Evolutionary conservation across 208 protist species (phyloP).

Genomic region (Trypanosoma platydactyli): DNA sequence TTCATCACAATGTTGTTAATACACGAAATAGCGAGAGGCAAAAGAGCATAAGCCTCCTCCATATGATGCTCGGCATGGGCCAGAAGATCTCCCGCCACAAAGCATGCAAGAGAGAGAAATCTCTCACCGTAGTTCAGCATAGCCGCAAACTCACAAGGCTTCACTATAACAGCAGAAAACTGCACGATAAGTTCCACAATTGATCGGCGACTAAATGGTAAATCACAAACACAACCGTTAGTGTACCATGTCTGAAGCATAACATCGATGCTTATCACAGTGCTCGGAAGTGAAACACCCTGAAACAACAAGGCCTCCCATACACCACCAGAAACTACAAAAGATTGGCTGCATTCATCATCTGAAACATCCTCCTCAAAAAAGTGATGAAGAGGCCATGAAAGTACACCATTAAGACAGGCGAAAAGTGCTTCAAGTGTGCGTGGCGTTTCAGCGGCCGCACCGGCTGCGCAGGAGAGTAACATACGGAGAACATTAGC

Average conservation of each 20-base stretch:
- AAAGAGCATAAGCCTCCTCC: conserved; percentile 8
- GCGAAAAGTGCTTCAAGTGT: conserved; percentile 36
- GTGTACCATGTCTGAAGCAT: conserved; percentile 26
- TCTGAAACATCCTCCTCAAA: conserved; percentile 71
- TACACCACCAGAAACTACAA: conserved; percentile 43
- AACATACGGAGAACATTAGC: conserved; percentile 32
- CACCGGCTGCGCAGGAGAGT: conserved; percentile 16
- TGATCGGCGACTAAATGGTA: conserved; percentile 7
- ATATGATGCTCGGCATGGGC: neutral
- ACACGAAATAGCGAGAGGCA: conserved; percentile 27
- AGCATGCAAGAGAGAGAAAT: conserved; percentile 21
- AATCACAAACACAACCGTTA: conserved; percentile 19
- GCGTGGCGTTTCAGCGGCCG: conserved; percentile 17
- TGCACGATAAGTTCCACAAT: conserved; percentile 26
- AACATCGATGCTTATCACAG: conserved; percentile 3
- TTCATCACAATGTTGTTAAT: conserved; percentile 27
- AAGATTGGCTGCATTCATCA: conserved; percentile 47
- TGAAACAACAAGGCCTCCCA: conserved; percentile 59
- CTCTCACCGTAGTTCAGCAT: conserved; percentile 20
- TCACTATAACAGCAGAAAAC: conserved; percentile 24
- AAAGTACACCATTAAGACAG: conserved; percentile 48
- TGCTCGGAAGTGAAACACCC: conserved; percentile 6
- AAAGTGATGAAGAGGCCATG: conserved; percentile 73
- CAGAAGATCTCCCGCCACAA: conserved; percentile 15
- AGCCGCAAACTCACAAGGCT: conserved; percentile 14